Evolutionary conservation across 805 yeast genomes (phyloP), one percentile per base, ranked within the genome.

Genomic region (Metschnikowia dekortorum): DNA sequence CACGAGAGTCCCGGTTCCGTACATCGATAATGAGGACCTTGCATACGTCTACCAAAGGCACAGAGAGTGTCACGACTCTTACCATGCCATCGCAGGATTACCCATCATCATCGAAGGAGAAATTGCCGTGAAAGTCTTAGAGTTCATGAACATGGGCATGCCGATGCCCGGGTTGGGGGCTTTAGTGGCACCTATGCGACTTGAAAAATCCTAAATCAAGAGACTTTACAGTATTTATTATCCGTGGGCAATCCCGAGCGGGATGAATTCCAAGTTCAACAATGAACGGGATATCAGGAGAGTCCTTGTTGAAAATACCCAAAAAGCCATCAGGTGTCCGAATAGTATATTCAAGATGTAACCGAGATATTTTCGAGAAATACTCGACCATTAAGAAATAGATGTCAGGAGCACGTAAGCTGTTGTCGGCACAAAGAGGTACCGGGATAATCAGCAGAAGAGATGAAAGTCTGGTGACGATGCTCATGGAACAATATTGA

Each of bases 51-150:
- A 84, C 74, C 95, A 89, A 65, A 74, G 99, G 59, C 94, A 92
- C 65, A 80, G 99, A 47, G 98, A 94, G 65, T 91, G 97, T 63
- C 99, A 94, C 62, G 99, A 94, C 63, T 94, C 94, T 62, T 92
- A 90, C 64, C 99, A 94, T 64, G 88, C 98, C 0, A 76, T 94
- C 30, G 85, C 95, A 0, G 92, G 95, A 13, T 75, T 89, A 46
- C 98, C 98, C 0, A 87, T 91, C 43, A 84, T 87, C 40, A 81
- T 94, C 56, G 98, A 94, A 63, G 99, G 99, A n/a, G 99, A 94
- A 64, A 85, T 94, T 47, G 89, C 97, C 0, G 85, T 94, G 16
- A 94, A 94, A 67, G 86, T 90, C 10, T 83, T 94, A 58, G 99
- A 92, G 67, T 95, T 84, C 61, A 85, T 94, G 62, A 92, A 94